Base-by-base conservation (phyloP, 2,329 filamentous ascomycete species). In the Microdochium bolleyi region DNA sequence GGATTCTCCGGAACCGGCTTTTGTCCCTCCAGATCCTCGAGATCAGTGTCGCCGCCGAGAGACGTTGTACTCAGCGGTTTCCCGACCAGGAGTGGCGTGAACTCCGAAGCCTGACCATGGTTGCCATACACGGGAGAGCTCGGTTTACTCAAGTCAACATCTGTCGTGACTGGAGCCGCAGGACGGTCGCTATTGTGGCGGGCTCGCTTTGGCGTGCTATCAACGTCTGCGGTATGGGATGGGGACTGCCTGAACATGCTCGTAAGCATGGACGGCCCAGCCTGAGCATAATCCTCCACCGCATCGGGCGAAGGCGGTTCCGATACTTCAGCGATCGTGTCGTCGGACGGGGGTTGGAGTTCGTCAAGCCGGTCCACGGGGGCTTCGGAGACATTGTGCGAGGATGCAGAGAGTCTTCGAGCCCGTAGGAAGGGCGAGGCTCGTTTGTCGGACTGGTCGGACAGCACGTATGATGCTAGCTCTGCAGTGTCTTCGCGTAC, bases 401-500 rank as follows among this genome's bases (percentile, higher is more conserved):
- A 64, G 2, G 68, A 67, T 38, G 61, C 63, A 19, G 71, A 70
- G 48, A 66, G 67, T 52, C 67, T 65, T 49, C 67, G 69, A 24
- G 16, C 41, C 32, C 61, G 59, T 48, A 82, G 68, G 54, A 82
- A 77, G 10, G 73, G 70, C 3, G 74, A 69, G 55, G 67, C 72
- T 46, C 68, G 70, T 30, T 66, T 67, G 54, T 71, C 67, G 53
- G 76, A 70, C 60, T 78, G 77, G 60, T 88, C 83, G 38, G 85
- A 85, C 25, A 96, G 78, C 50, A 89, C 85, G 65, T 92, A 90
- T 19, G 83, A 89, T 46, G 91, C 91, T 53, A 96, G 77, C 69
- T 95, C 89, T 51, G 90, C 89, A 2, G 91, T 95, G 64, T 94
- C 87, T 69, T 94, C 86, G 57, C 91, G 86, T 41, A 96, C 87